A percentile compares a stretch with the other conserved stretches of the same genome.
phyloP scores from a whole-genome alignment of 306 rosid species.

The Prinsepia uniflora region DNA sequence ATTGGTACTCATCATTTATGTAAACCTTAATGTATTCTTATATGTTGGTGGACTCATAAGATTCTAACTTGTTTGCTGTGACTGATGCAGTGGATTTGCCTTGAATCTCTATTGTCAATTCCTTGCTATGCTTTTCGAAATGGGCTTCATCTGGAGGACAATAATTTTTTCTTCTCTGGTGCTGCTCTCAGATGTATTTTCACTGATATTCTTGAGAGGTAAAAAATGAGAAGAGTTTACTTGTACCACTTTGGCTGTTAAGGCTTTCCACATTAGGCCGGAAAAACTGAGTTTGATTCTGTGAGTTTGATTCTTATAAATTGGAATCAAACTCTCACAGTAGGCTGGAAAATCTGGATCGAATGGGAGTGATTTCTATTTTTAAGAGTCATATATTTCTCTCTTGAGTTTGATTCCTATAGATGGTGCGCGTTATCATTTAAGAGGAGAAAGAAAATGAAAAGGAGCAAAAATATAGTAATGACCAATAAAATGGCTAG shows the following conservation, averaged over 20 bases:
- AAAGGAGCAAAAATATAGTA: too few relatives aligned
- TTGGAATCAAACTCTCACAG: too few relatives aligned
- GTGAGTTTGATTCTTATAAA: too few relatives aligned
- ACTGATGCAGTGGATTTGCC: conserved; percentile 78
- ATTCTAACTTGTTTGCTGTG: conserved; percentile 25
- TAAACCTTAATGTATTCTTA: background rate
- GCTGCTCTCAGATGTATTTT: conserved; percentile 62
- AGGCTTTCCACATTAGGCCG: background rate
- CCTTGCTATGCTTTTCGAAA: conserved; percentile 49
- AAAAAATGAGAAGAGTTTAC: conserved; percentile 22
- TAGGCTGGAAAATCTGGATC: too few relatives aligned
- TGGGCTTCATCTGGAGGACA: conserved; percentile 45
- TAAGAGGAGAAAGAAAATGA: too few relatives aligned
- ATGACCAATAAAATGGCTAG: too few relatives aligned
- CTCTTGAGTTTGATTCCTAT: too few relatives aligned
- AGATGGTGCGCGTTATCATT: too few relatives aligned
- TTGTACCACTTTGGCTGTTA: background rate
- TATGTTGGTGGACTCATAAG: too few relatives aligned
- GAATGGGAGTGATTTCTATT: too few relatives aligned
- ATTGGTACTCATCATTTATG: background rate
- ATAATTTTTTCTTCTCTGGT: conserved; percentile 40
- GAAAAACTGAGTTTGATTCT: too few relatives aligned
- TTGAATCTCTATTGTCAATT: conserved; percentile 74
- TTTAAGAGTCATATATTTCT: too few relatives aligned
- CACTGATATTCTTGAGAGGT: conserved; percentile 82